Evolutionary conservation across 164 flowering plant genomes (phyloP).

Genomic region (Aristolochia californica): DNA sequence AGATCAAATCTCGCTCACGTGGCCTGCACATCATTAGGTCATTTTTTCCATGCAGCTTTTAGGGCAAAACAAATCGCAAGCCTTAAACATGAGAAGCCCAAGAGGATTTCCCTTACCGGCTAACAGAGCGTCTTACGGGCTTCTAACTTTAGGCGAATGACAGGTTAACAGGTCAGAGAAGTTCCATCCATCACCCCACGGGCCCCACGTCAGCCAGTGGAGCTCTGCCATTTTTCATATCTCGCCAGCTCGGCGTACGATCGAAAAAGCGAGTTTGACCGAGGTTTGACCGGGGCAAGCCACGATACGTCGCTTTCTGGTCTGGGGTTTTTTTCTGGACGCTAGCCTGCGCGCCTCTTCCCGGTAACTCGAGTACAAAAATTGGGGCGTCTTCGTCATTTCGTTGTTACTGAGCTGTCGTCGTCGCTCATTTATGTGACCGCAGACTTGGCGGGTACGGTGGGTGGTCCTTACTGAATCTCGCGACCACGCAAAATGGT

Average conservation of each 20-base stretch:
- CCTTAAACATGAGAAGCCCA: no score
- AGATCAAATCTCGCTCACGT: no score
- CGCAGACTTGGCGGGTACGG: not conserved
- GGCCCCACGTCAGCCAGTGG: not conserved
- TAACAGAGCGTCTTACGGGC: no score
- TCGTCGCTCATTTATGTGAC: not conserved
- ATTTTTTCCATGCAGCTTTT: no score
- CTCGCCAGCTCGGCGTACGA: constrained; percentile 1
- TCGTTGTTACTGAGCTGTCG: not conserved
- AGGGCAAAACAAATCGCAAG: no score
- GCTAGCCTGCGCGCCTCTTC: not conserved
- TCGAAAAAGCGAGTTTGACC: not conserved
- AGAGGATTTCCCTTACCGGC: no score
- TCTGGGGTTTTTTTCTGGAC: not conserved
- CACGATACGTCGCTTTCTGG: constrained; percentile 1
- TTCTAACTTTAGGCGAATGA: no score
- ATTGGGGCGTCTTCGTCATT: not conserved
- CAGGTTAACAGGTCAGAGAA: no score
- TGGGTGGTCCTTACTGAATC: not conserved
- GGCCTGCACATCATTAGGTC: no score
- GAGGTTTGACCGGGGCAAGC: constrained; percentile 1
- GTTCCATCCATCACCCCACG: not conserved
- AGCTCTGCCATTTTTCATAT: not conserved
- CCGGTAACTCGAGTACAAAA: not conserved
- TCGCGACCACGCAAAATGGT: not conserved